Evolutionary conservation across 179 eudicot species (phyloP).

Genomic region (Sideroxylon spinosum): DNA sequence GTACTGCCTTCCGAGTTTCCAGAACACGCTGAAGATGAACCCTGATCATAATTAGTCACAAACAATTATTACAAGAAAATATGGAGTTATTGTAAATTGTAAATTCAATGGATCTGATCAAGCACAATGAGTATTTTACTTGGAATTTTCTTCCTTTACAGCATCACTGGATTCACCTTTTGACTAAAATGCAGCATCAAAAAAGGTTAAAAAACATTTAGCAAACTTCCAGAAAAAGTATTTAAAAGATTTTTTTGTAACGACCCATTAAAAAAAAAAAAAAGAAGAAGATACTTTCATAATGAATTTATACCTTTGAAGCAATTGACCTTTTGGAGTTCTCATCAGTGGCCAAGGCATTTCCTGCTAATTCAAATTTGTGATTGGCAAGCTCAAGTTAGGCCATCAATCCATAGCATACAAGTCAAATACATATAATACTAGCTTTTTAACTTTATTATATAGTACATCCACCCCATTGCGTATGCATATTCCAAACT

Average conservation of each 20-base stretch:
- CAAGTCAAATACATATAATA: background rate
- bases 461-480: background rate
- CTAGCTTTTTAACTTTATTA: background rate
- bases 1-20: slow-evolving; percentile 68
- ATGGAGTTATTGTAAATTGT: background rate
- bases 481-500: background rate
- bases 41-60: slow-evolving; percentile 34
- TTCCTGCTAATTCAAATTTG: slow-evolving; percentile 25
- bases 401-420: background rate
- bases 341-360: slow-evolving; percentile 26
- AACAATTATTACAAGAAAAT: slow-evolving; percentile 7
- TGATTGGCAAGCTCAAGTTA: background rate
- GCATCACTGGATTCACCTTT: slow-evolving; percentile 37
- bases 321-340: slow-evolving; percentile 28
- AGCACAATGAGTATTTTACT: slow-evolving; percentile 32
- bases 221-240: background rate
- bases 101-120: background rate
- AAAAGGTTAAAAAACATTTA: background rate
- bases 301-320: slow-evolving; percentile 40
- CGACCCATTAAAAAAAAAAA: too few relatives aligned
- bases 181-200: slow-evolving; percentile 26
- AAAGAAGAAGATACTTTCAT: too few relatives aligned
- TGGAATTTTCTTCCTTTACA: slow-evolving; percentile 59
- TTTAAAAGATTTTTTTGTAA: background rate
- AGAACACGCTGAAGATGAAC: slow-evolving; percentile 68